Evolutionary conservation across 495 filamentous ascomycete genomes (phyloP), one percentile per base, ranked within the genome.

Genomic region (Penicillium paxilli): DNA sequence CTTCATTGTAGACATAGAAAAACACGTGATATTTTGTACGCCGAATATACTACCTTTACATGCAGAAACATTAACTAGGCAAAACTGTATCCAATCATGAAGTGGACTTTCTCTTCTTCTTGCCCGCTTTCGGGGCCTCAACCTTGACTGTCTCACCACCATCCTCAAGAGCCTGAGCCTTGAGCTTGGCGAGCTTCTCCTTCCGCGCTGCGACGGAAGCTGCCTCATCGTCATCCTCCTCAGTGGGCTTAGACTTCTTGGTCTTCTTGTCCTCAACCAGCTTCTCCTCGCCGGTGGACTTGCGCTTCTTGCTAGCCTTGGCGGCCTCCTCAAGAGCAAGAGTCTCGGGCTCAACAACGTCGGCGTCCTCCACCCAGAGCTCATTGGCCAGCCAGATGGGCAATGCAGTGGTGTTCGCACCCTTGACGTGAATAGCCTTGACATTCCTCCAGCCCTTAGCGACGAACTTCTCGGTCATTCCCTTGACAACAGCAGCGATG

Each of bases 311-410:
- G 52, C 74, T 76, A 50, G 80, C 74, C 68, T 83, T 86, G 52
- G 75, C 72, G 62, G 32, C 41, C 20, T 77, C 76, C 66, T 83
- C 82, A 21, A 69, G 68, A 42, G 74, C 67, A 46, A 72, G 69
- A 20, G 63, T 60, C 54, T 80, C 80, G 26, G 78, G 76, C 47
- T 83, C 83, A 60, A 96, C 71, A 5, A 97, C 87, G 69, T 96
- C 89, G 19, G 71, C 77, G 57, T 92, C 88, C 47, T 91, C 88
- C 26, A 87, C 74, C 90, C 92, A 98, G 47, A 98, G 72, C 75
- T 98, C 89, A 62, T 87, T 83, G 8, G 94, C 88, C 63, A 97
- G 76, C 88, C 90, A 98, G 55, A 98, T 85, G 12, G 94, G 94
- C 59, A 98, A 75, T 11, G 92, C 90, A 53, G 83, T 87, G 9